Base-by-base conservation (phyloP, 2,329 filamentous ascomycete genomes). In the Calonectria montana region DNA sequence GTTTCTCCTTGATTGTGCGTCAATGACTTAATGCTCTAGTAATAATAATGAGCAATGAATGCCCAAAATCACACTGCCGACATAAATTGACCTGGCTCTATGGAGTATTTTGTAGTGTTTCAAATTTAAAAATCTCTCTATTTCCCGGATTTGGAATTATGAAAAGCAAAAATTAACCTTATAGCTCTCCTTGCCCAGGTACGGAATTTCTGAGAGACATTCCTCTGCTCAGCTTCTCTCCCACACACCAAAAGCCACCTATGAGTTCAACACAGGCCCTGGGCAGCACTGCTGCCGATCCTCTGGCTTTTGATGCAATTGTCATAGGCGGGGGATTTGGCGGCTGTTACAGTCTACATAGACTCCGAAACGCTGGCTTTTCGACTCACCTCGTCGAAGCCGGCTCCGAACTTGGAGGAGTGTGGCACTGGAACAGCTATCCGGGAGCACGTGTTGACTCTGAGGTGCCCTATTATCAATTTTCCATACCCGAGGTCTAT, bases 401-500 rank as follows among this genome's bases (percentile, higher is more conserved):
- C 4, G 71, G 65, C 13, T 35, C 59, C 10, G 18, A 39, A 45
- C 65, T 73, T 18, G 71, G 71, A 16, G 71, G 71, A n/a, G 71
- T 73, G n/a, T 73, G 71, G 71, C 65, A 71, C 27, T 71, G 64
- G 64, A 73, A 73, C 21, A 68, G 43, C 6, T 73, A 73, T 41
- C 71, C 71, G 35, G 71, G 71, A 59, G 68, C 71, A 13, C 68
- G 71, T 3, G 68, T 73, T n/a, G 71, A 73, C 53, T 71, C 71
- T 12, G 71, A 73, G 23, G 65, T 71, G 25, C 71, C 71, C 2
- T 71, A 59, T 45, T 73, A 73, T 21, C 68, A 73, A 16, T 69
- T 45, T n/a, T 71, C 68, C 2, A 62, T 71, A 16, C 59, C 68
- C 8, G 71, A 71, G 39, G 61, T 71, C 16, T 71, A 69, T 61